Evolutionary conservation across 2,329 filamentous ascomycete species (phyloP).

Genomic region (Mollisiaceae sp.): DNA sequence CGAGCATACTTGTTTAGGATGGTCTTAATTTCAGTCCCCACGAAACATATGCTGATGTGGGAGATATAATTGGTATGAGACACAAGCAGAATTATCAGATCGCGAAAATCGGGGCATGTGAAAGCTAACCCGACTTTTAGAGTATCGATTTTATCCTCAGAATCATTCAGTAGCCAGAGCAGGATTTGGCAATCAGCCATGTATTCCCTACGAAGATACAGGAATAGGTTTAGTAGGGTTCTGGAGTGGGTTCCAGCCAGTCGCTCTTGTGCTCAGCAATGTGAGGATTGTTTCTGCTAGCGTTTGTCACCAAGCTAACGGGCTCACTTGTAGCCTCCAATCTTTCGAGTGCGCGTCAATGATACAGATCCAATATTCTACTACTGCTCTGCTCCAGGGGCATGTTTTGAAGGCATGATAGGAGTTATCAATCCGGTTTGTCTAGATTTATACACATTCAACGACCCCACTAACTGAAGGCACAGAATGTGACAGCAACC

Average conservation of each 20-base stretch:
- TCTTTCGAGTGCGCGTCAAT: constrained; percentile 56
- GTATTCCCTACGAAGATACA: constrained; percentile 64
- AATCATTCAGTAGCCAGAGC: constrained; percentile 69
- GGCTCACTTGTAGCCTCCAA: constrained; percentile 42
- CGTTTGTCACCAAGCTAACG: constrained; percentile 13
- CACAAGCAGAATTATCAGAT: background rate
- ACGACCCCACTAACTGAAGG: background rate
- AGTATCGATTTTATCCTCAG: constrained; percentile 65
- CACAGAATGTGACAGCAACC: constrained; percentile 53
- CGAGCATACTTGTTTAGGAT: constrained; percentile 22
- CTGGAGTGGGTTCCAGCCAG: constrained; percentile 55
- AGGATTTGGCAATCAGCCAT: constrained; percentile 60
- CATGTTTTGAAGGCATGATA: constrained; percentile 75
- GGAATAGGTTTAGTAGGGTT: constrained; percentile 55
- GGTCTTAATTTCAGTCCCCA: constrained; percentile 45
- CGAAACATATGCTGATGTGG: constrained; percentile 46
- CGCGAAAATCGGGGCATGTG: background rate
- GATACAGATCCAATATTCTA: constrained; percentile 69
- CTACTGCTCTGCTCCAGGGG: constrained; percentile 71
- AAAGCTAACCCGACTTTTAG: constrained; percentile 23
- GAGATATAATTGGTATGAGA: constrained; percentile 53
- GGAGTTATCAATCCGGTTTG: constrained; percentile 74
- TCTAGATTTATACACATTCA: background rate
- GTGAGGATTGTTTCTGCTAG: constrained; percentile 42
- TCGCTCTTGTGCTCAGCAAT: constrained; percentile 48